These are phyloP conservation scores for Coemansia sp. DNA, from an alignment of 192 early-diverging fungal species.

Conservation along the genomic window DNA sequence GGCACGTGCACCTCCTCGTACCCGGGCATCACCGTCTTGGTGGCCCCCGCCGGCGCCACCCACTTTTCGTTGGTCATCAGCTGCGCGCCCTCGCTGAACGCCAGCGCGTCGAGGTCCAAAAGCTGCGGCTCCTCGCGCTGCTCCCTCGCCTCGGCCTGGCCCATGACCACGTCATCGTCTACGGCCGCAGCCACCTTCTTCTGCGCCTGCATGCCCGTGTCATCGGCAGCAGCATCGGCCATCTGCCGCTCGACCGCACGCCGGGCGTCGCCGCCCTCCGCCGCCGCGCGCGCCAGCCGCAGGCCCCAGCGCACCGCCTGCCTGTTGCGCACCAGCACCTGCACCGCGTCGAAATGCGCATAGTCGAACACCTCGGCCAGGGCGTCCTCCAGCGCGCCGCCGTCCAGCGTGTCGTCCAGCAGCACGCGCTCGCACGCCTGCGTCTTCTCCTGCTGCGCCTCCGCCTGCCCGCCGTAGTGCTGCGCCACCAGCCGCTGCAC, in stretches of 20 bases:
- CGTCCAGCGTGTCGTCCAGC: constrained; percentile 56
- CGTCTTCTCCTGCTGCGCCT: constrained; percentile 87
- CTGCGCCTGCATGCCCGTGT: not conserved
- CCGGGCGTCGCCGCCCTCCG: constrained; percentile 54
- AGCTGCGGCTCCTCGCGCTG: too few relatives aligned
- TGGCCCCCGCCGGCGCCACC: constrained; percentile 87
- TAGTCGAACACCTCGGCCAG: constrained; percentile 96
- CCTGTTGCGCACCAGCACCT: constrained; percentile 80
- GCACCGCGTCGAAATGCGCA: constrained; percentile 94
- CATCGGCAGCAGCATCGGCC: constrained; percentile 53
- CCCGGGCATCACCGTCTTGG: constrained; percentile 82
- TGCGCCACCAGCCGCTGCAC: constrained; percentile 81
- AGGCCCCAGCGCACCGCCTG: constrained; percentile 93
- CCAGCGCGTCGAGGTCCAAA: constrained; percentile 78
- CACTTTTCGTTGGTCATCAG: constrained; percentile 98
- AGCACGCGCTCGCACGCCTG: constrained; percentile 71
- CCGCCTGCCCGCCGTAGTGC: constrained; percentile 84
- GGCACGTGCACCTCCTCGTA: constrained; percentile 97
- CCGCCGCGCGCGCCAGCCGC: constrained; percentile 70
- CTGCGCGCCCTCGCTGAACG: constrained; percentile 91
- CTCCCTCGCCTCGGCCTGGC: too few relatives aligned
- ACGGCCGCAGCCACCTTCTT: not conserved
- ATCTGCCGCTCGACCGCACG: constrained; percentile 66
- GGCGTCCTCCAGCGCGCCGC: constrained; percentile 92
- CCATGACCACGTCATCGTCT: not conserved